A percentile compares a stretch with the other conserved stretches of the same genome.
Evolutionary conservation across 306 rosid species (phyloP).

Genomic region (Comarum palustre): DNA sequence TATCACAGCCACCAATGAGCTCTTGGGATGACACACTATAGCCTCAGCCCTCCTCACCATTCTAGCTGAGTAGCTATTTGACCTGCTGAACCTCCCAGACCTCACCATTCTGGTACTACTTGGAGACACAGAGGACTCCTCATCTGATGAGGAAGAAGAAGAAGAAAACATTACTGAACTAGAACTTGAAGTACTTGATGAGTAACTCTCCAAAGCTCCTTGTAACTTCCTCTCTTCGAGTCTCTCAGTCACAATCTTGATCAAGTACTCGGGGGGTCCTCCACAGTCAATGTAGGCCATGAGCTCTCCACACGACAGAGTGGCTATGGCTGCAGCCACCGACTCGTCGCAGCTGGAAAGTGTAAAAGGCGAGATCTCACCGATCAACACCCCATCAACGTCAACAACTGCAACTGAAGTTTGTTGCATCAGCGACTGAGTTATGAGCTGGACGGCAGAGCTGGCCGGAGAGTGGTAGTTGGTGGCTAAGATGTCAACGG

Average conservation of each 20-base stretch:
- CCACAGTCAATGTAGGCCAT: constrained; percentile 96
- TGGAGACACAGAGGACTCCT: constrained; percentile 52
- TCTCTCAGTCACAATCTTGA: constrained; percentile 59
- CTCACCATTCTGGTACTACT: constrained; percentile 25
- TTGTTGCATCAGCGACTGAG: constrained; percentile 54
- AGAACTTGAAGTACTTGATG: constrained; percentile 23
- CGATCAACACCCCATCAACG: constrained; percentile 56
- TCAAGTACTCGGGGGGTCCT: constrained; percentile 77
- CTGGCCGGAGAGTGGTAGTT: constrained; percentile 79
- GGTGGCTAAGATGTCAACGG: constrained; percentile 46
- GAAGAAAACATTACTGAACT: constrained; percentile 21
- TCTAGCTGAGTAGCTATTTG: constrained; percentile 74
- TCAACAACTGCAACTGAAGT: constrained; percentile 87
- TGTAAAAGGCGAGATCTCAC: constrained; percentile 89
- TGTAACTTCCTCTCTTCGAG: constrained; percentile 62
- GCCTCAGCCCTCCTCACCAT: constrained; percentile 84
- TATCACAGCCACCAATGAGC: constrained; percentile 89
- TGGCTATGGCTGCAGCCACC: constrained; percentile 66
- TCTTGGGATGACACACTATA: constrained; percentile 82
- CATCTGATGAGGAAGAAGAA: constrained; percentile 65
- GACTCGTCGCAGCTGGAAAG: constrained; percentile 78
- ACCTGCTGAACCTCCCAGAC: constrained; percentile 55
- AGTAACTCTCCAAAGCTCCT: constrained; percentile 55
- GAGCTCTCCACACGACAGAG: constrained; percentile 72
- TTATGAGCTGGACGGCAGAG: constrained; percentile 57